phyloP scores from a whole-genome alignment of 495 filamentous ascomycete species.

The Trichocladium antarcticum region DNA sequence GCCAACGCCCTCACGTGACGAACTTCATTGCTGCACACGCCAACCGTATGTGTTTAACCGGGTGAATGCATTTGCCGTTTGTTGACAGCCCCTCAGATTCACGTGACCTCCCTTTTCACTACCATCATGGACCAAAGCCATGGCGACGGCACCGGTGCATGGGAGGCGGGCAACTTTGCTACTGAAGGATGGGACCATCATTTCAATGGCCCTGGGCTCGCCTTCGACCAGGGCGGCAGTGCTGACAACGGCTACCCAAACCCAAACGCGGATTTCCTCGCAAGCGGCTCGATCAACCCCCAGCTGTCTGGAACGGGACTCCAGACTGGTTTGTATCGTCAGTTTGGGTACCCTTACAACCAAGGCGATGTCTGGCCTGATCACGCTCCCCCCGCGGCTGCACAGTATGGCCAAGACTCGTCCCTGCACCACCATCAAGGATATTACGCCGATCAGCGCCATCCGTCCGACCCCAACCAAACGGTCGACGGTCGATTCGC shows the following conservation, averaged over 20 bases:
- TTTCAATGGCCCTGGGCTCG: slow-evolving; percentile 2
- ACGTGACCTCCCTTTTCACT: slow-evolving; percentile 17
- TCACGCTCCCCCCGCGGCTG: slow-evolving; percentile 3
- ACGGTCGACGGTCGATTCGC: slow-evolving; percentile 17
- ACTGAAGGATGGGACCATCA: slow-evolving; percentile 20
- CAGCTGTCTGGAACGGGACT: slow-evolving; percentile 16
- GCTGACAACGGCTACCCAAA: slow-evolving; percentile 14
- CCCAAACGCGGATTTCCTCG: slow-evolving; percentile 18
- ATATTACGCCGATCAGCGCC: slow-evolving; percentile 14
- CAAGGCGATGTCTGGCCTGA: slow-evolving; percentile 16
- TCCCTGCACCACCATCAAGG: slow-evolving; percentile 10
- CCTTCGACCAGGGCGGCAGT: slow-evolving; percentile 12
- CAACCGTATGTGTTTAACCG: slow-evolving; percentile 4
- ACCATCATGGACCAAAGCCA: slow-evolving; percentile 21
- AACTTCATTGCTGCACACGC: background rate
- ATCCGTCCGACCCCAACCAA: slow-evolving; percentile 8
- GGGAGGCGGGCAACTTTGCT: slow-evolving; percentile 18
- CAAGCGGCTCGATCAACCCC: slow-evolving; percentile 5
- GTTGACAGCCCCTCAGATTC: background rate
- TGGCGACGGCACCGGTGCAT: slow-evolving; percentile 13
- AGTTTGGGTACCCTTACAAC: slow-evolving; percentile 14
- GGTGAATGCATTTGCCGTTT: background rate
- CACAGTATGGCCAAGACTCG: slow-evolving; percentile 14
- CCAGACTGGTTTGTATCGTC: slow-evolving; percentile 13
- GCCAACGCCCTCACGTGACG: too few species aligned